These are phyloP conservation scores for Silybum marianum DNA, from an alignment of 129 eudicot species.

Conservation along the genomic window DNA sequence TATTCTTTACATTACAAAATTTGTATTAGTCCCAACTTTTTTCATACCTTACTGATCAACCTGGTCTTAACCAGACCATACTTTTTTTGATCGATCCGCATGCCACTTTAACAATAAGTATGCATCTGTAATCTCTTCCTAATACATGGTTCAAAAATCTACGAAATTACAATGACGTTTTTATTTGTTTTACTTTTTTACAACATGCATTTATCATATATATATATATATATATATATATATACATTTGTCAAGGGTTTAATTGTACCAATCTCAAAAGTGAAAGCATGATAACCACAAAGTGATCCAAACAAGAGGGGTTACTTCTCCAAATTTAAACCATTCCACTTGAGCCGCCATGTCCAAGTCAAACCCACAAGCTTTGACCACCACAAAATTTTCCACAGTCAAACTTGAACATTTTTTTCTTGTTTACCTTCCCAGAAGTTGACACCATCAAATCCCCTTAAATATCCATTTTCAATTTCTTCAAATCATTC, in stretches of 20 bases:
- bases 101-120: too few species aligned
- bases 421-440: slow-evolving; percentile 43
- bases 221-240: too few species aligned
- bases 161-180: too few species aligned
- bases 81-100: too few species aligned
- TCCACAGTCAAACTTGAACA: slow-evolving; percentile 76
- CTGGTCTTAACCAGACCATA: too few species aligned
- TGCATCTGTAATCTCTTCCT: too few species aligned
- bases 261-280: background rate
- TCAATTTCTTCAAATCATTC: slow-evolving; percentile 14
- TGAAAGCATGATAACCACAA: background rate
- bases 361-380: slow-evolving; percentile 72
- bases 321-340: background rate
- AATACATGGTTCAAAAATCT: too few species aligned
- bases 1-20: background rate
- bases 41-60: background rate
- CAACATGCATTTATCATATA: background rate
- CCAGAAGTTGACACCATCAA: slow-evolving; percentile 29
- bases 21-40: background rate
- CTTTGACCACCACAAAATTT: slow-evolving; percentile 57
- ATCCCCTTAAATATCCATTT: slow-evolving; percentile 24
- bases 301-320: slow-evolving; percentile 13
- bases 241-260: background rate
- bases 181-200: too few species aligned
- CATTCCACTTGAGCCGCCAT: slow-evolving; percentile 62